Percentiles rank a stretch among this genome's conserved stretches.
Evolutionary conservation across 805 yeast genomes (phyloP).

Genomic region (Metschnikowia cubensis): DNA sequence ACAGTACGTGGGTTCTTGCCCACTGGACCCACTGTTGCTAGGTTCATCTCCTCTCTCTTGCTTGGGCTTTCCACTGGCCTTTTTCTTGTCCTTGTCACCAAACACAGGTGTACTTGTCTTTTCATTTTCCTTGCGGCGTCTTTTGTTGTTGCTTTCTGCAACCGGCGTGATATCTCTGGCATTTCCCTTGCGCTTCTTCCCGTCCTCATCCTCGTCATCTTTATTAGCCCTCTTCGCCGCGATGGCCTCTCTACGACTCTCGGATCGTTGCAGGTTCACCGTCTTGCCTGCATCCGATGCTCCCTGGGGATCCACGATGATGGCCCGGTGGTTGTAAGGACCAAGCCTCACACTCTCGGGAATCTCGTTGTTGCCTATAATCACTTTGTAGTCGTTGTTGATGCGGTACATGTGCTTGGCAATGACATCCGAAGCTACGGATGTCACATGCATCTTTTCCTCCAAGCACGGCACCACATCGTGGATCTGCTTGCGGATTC

Average conservation of each 20-base stretch:
- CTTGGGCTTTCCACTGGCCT: conserved; percentile 21
- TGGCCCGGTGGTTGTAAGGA: conserved; percentile 86
- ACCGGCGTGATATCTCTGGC: conserved; percentile 22
- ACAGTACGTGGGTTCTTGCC: conserved; percentile 79
- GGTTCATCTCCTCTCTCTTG: conserved; percentile 15
- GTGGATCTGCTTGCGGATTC: conserved; percentile 44
- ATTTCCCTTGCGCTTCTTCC: conserved; percentile 13
- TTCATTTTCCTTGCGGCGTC: conserved; percentile 14
- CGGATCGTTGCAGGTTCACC: conserved; percentile 74
- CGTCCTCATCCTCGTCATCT: conserved; percentile 30
- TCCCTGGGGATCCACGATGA: conserved; percentile 54
- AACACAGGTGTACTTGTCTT: conserved; percentile 9
- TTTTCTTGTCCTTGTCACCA: conserved; percentile 16
- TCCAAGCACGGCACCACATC: conserved; percentile 90
- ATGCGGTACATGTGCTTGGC: conserved; percentile 65
- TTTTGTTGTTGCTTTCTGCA: conserved; percentile 13
- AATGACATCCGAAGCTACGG: conserved; percentile 79
- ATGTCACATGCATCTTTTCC: conserved; percentile 96
- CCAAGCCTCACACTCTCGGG: conserved; percentile 79
- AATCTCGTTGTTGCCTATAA: conserved; percentile 69
- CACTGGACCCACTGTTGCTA: conserved; percentile 8
- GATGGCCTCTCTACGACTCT: conserved; percentile 85
- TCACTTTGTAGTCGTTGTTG: conserved; percentile 74
- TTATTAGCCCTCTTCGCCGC: conserved; percentile 76
- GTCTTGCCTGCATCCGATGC: conserved; percentile 48